Evolutionary conservation across 345 rosid species (phyloP).

Genomic region (Populus deltoides): DNA sequence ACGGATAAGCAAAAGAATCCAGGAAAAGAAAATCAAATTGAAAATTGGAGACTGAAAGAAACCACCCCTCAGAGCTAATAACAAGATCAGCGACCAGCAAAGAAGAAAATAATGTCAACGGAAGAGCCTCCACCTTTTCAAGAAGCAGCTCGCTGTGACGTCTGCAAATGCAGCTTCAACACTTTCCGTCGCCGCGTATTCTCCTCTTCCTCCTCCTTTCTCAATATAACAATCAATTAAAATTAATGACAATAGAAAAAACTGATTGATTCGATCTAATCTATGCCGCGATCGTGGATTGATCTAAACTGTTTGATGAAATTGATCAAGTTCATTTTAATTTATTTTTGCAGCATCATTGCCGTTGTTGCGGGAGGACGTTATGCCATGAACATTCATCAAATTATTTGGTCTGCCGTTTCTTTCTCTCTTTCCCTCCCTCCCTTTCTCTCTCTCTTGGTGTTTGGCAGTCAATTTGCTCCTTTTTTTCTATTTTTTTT

Average conservation of each 20-base stretch:
- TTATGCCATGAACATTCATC: constrained; percentile 74
- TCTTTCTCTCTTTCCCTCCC: background rate
- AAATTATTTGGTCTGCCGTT: constrained; percentile 52
- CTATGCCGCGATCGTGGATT: background rate
- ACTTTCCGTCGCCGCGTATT: constrained; percentile 68
- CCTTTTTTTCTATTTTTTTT: background rate
- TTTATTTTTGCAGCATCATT: constrained; percentile 59
- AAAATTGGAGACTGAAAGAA: background rate
- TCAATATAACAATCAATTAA: background rate
- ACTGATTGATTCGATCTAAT: background rate
- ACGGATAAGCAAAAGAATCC: background rate
- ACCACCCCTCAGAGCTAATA: too few relatives aligned
- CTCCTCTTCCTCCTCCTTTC: background rate
- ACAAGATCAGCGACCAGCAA: constrained; percentile 7
- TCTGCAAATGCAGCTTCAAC: constrained; percentile 76
- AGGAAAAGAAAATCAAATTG: background rate
- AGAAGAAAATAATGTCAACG: constrained; percentile 30
- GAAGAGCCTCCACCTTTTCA: constrained; percentile 78
- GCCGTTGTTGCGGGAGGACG: constrained; percentile 72
- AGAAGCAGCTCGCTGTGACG: constrained; percentile 67
- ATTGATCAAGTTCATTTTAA: background rate
- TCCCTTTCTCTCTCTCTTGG: too few relatives aligned
- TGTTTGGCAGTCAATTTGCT: background rate
- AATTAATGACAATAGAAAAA: background rate
- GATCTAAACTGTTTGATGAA: too few relatives aligned